Conservation (phyloP, 441 rosid genomes). For the Euphorbia corollata region DNA sequence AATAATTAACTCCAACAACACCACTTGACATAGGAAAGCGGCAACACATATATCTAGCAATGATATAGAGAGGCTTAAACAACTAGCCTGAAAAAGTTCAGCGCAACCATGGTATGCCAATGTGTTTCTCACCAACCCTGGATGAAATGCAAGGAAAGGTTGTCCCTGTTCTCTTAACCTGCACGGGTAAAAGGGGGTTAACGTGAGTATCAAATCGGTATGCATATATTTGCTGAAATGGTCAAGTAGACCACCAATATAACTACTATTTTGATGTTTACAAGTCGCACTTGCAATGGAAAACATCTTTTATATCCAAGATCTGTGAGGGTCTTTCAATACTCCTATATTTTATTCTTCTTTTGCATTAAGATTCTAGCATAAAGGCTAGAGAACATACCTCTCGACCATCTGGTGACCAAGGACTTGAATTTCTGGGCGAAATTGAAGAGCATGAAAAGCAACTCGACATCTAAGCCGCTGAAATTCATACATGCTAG, state of each 20-base stretch:
- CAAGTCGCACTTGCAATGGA: conserved; percentile 3
- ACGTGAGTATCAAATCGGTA: conserved; percentile 19
- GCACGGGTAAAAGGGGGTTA: conserved; percentile 18
- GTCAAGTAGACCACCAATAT: background rate
- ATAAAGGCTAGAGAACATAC: conserved; percentile 26
- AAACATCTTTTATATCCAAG: background rate
- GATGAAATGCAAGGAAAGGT: conserved; percentile 84
- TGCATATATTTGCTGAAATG: conserved; percentile 15
- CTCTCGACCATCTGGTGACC: conserved; percentile 79
- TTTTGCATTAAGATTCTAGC: conserved; percentile 8
- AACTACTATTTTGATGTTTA: background rate
- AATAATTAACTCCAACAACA: background rate
- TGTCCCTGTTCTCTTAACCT: conserved; percentile 79
- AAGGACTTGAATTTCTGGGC: conserved; percentile 68
- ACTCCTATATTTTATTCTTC: conserved; percentile 10
- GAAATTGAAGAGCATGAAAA: conserved; percentile 92
- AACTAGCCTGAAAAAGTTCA: conserved; percentile 87
- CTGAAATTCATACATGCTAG: conserved; percentile 73
- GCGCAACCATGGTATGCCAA: conserved; percentile 98
- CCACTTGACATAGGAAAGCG: background rate
- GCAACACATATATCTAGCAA: conserved; percentile 3
- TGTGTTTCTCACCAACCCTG: conserved; percentile 73
- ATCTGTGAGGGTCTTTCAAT: background rate
- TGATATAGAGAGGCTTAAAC: conserved; percentile 11
- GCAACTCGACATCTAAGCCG: conserved; percentile 95